Conservation (phyloP, 345 rosid species). For the Acer yangbiense region DNA sequence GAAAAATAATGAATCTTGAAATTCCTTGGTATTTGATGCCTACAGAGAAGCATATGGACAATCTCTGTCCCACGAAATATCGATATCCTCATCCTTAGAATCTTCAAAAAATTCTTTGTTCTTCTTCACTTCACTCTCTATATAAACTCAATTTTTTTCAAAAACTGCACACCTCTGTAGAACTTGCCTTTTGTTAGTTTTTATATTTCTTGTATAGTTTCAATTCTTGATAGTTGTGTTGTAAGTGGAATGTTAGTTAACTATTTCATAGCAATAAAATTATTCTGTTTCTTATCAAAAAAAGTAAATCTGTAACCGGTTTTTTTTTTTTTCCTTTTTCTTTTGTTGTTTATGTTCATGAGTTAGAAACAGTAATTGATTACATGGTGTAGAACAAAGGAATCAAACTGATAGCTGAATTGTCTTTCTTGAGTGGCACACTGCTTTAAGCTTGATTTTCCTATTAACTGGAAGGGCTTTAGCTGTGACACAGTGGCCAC, state of each 20-base stretch:
- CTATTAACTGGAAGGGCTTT: neutral
- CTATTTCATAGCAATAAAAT: no score
- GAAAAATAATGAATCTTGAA: neutral
- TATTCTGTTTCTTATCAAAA: no score
- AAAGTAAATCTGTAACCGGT: neutral
- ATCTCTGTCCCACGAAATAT: neutral
- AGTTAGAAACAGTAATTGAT: neutral
- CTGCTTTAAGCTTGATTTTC: neutral
- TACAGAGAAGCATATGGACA: neutral
- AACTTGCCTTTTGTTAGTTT: no score
- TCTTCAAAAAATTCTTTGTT: no score
- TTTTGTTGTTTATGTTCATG: neutral
- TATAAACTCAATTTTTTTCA: no score
- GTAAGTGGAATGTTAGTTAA: no score
- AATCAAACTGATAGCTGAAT: neutral
- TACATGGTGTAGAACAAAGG: neutral
- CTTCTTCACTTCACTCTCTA: no score
- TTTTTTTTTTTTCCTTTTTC: no score
- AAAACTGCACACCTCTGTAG: no score
- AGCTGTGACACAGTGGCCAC: neutral
- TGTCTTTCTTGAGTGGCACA: neutral
- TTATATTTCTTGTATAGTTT: no score
- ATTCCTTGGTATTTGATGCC: neutral
- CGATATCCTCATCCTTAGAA: no score
- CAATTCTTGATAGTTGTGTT: no score